A percentile compares a stretch with the other conserved stretches of the same genome.
Evolutionary conservation across 179 eudicot species (phyloP).

Genomic region (Camellia oleifera): DNA sequence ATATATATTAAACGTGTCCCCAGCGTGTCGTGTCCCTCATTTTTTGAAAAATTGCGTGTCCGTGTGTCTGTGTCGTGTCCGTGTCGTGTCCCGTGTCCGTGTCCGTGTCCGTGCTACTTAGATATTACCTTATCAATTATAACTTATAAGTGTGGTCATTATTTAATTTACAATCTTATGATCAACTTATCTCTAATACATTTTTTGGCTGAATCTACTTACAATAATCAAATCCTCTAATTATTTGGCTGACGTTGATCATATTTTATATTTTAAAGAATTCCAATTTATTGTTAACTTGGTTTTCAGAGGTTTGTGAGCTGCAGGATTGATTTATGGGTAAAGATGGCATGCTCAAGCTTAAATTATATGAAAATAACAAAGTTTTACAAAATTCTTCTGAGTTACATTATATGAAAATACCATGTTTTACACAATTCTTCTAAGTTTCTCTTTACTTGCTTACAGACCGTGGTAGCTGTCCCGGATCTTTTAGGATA

Average conservation of each 20-base stretch:
- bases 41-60: too few species aligned
- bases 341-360: neutral
- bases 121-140: neutral
- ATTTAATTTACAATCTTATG: neutral
- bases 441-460: constrained; percentile 8
- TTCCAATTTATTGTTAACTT: neutral
- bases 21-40: too few species aligned
- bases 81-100: too few species aligned
- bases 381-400: neutral
- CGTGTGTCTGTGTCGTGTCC: too few species aligned
- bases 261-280: neutral
- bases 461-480: constrained; percentile 40
- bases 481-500: constrained; percentile 32
- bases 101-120: too few species aligned
- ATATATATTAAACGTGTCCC: too few species aligned
- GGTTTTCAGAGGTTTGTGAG: constrained; percentile 1
- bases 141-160: neutral
- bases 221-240: neutral
- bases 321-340: neutral
- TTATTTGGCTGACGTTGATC: too few species aligned
- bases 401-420: neutral
- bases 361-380: neutral
- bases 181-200: neutral
- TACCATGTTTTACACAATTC: neutral
- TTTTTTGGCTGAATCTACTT: neutral